phyloP scores from a whole-genome alignment of 2,329 filamentous ascomycete genomes.

The Phialophora macrospora region DNA sequence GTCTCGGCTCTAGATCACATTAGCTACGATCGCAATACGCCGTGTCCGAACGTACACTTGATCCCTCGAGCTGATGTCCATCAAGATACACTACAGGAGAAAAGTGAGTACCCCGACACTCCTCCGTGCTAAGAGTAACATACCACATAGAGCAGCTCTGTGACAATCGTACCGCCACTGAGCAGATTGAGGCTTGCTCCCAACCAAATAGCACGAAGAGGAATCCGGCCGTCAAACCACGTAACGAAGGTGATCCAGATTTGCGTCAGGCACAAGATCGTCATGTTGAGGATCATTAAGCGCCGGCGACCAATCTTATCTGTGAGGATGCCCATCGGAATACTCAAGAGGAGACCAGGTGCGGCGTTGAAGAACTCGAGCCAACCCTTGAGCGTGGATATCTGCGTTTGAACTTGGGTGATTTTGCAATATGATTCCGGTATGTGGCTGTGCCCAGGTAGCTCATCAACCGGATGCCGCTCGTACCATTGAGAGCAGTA shows the following conservation, averaged over 20 bases:
- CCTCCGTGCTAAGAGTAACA: not conserved
- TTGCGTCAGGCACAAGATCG: constrained; percentile 41
- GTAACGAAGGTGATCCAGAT: constrained; percentile 40
- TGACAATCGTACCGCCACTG: constrained; percentile 55
- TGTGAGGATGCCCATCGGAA: constrained; percentile 57
- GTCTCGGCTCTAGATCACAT: constrained; percentile 46
- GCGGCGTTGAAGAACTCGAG: constrained; percentile 55
- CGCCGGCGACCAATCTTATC: constrained; percentile 55
- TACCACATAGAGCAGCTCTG: constrained; percentile 51
- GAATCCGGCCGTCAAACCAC: constrained; percentile 49
- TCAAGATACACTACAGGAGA: constrained; percentile 51
- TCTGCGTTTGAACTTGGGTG: constrained; percentile 54
- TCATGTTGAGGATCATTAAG: constrained; percentile 47
- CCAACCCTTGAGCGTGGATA: constrained; percentile 58
- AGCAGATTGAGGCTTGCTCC: constrained; percentile 53
- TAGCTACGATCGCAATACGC: constrained; percentile 28
- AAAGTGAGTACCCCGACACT: not conserved
- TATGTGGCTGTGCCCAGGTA: constrained; percentile 50
- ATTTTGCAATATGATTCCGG: constrained; percentile 57
- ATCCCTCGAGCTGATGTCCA: constrained; percentile 55
- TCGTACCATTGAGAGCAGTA: constrained; percentile 54
- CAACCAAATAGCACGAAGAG: constrained; percentile 55
- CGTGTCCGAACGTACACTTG: constrained; percentile 45
- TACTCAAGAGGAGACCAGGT: constrained; percentile 52
- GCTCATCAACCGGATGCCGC: constrained; percentile 50